phyloP scores from a whole-genome alignment of 2,329 filamentous ascomycete genomes.

The Beauveria scarabaeidicola region DNA sequence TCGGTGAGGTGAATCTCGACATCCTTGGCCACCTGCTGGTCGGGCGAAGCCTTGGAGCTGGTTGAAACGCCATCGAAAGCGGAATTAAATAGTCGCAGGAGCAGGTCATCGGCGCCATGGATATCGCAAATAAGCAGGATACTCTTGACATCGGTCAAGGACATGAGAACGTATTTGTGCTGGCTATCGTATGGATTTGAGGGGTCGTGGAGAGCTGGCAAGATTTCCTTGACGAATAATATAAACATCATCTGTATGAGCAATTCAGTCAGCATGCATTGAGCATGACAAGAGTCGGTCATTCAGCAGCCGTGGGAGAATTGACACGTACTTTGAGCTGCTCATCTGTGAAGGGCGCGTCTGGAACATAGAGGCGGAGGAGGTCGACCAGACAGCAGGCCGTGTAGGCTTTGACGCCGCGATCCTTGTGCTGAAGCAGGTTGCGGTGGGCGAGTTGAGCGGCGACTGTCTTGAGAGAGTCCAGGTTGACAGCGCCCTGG shows the following conservation, averaged over 20 bases:
- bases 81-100: slow-evolving; percentile 72
- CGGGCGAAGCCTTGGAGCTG: slow-evolving; percentile 62
- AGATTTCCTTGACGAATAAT: slow-evolving; percentile 72
- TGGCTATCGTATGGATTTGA: slow-evolving; percentile 86
- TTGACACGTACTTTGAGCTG: slow-evolving; percentile 62
- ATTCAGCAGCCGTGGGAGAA: background rate
- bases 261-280: slow-evolving; percentile 16
- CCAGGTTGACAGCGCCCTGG: slow-evolving; percentile 74
- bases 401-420: slow-evolving; percentile 81
- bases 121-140: slow-evolving; percentile 87
- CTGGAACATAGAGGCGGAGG: slow-evolving; percentile 82
- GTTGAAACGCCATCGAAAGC: slow-evolving; percentile 89
- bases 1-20: slow-evolving; percentile 89
- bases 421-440: slow-evolving; percentile 83
- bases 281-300: background rate
- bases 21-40: slow-evolving; percentile 82
- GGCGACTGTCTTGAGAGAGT: slow-evolving; percentile 76
- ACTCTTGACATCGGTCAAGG: slow-evolving; percentile 87
- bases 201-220: slow-evolving; percentile 79
- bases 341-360: slow-evolving; percentile 84
- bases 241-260: slow-evolving; percentile 74
- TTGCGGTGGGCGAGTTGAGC: slow-evolving; percentile 77
- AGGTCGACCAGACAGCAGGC: slow-evolving; percentile 90
- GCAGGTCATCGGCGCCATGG: slow-evolving; percentile 68
- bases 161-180: slow-evolving; percentile 83